Base-by-base conservation (phyloP, 441 rosid genomes). In the Pelargonium citronellum region DNA sequence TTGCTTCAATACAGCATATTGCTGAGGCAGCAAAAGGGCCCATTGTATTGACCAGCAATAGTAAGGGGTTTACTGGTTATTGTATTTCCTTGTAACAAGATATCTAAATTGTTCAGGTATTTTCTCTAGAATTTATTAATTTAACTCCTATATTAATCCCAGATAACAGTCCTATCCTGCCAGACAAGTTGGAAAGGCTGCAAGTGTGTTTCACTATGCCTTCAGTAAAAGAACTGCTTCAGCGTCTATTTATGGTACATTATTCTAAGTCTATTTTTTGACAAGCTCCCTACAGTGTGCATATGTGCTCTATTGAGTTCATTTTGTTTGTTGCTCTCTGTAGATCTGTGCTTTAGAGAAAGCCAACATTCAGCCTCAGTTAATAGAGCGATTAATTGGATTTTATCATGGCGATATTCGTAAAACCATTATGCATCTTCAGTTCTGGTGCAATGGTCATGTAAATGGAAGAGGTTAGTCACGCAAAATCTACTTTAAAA, bases 21-120 rank as follows among this genome's bases (percentile, higher is more conserved):
- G 92, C 92, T 62, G 86, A 82, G 80, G 89, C 84, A 66, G 97
- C 95, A 22, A 95, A 89, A 80, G 91, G 98, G 69, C 97, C 98
- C 67, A 85, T 92, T 43, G 80, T 95, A 69, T 75, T 92, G 85
- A 95, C 99, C 79, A 80, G 88, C 80, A 92, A 85, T 79, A 78
- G 99, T 95, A 95, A 75, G 87, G 44, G 60, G 63, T 17, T 73
- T 74, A 70, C 66, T 67, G 63, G 65, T 71, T 71, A 61, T 70
- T 8, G 4, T 58, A 22, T 79, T 78, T 55, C 17, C 7, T 34
- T 73, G 11, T 63, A 47, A 9, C 66, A 78, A 22, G 41, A 24
- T 41, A 11, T 64, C 67, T 67, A 71, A 3, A 27, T 51, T 39
- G 65, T 64, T 71, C 58, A 67, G 39, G 17, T 69, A 64, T 34